Evolutionary conservation across 2,329 filamentous ascomycete genomes (phyloP).

Genomic region (Dryadomyces sulphureus): DNA sequence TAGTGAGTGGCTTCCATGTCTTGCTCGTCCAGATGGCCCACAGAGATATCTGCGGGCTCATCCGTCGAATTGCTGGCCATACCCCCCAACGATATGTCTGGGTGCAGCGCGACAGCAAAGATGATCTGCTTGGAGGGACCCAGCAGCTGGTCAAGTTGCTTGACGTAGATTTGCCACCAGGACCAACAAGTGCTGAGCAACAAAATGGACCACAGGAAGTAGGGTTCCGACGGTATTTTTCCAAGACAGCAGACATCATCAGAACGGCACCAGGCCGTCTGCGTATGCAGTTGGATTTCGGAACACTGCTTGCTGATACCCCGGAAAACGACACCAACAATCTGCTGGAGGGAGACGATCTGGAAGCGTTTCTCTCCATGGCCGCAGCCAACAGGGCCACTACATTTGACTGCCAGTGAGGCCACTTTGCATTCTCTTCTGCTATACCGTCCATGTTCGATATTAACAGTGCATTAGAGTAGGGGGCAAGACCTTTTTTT

Average conservation of each 20-base stretch:
- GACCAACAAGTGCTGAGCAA: no score
- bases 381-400: neutral
- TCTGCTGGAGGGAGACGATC: no score
- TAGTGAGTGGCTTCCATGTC: neutral
- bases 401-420: neutral
- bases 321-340: neutral
- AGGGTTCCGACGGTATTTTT: neutral
- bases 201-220: neutral
- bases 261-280: neutral
- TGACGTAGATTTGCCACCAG: neutral
- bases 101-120: neutral
- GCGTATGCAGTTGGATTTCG: neutral
- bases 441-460: no score
- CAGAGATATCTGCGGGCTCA: neutral
- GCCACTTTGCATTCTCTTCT: no score
- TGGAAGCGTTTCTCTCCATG: neutral
- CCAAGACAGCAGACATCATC: neutral
- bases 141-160: neutral
- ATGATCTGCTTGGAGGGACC: neutral
- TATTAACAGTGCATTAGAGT: neutral
- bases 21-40: neutral
- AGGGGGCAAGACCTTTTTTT: constrained; percentile 4
- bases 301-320: neutral
- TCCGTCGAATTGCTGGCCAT: neutral
- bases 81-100: neutral